Evolutionary conservation across 192 early-diverging fungal species (phyloP).

Genomic region (Coemansia sp.): DNA sequence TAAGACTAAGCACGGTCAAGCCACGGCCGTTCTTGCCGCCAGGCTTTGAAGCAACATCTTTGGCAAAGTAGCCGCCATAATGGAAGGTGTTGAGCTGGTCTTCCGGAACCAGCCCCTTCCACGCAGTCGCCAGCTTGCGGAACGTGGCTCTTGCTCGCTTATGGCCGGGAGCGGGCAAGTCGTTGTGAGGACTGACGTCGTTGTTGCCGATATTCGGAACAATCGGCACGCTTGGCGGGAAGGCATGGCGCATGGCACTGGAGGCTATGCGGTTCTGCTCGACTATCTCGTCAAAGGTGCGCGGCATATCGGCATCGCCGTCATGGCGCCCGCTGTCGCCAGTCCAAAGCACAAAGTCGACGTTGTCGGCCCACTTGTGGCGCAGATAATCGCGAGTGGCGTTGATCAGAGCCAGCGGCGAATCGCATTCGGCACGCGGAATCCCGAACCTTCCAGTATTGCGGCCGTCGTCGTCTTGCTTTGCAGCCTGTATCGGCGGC

Average conservation of each 20-base stretch:
- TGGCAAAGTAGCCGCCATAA: constrained; percentile 66
- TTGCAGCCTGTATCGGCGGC: constrained; percentile 13
- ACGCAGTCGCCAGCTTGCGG: constrained; percentile 54
- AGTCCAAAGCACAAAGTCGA: constrained; percentile 74
- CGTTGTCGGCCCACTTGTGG: constrained; percentile 29
- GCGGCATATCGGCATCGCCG: constrained; percentile 61
- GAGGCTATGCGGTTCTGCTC: constrained; percentile 57
- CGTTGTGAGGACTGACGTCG: constrained; percentile 71
- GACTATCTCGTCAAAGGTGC: constrained; percentile 62
- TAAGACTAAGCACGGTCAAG: constrained; percentile 62
- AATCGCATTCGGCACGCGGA: constrained; percentile 61
- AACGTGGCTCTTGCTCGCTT: constrained; percentile 55
- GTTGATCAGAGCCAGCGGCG: constrained; percentile 57
- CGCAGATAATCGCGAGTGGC: constrained; percentile 59
- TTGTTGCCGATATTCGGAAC: constrained; percentile 64
- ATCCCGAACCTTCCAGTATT: constrained; percentile 58
- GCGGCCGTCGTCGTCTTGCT: constrained; percentile 31
- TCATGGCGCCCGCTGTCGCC: constrained; percentile 75
- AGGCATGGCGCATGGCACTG: constrained; percentile 49
- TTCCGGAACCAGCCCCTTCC: constrained; percentile 61
- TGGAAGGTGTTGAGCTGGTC: constrained; percentile 62
- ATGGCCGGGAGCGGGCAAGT: constrained; percentile 50
- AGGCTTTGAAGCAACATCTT: constrained; percentile 46
- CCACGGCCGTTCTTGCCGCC: constrained; percentile 13
- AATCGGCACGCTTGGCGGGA: constrained; percentile 22